Evolutionary conservation across 23 red algal genomes (phyloP), one percentile per base, ranked within the genome.

Genomic region (Agarophyton chilense): DNA sequence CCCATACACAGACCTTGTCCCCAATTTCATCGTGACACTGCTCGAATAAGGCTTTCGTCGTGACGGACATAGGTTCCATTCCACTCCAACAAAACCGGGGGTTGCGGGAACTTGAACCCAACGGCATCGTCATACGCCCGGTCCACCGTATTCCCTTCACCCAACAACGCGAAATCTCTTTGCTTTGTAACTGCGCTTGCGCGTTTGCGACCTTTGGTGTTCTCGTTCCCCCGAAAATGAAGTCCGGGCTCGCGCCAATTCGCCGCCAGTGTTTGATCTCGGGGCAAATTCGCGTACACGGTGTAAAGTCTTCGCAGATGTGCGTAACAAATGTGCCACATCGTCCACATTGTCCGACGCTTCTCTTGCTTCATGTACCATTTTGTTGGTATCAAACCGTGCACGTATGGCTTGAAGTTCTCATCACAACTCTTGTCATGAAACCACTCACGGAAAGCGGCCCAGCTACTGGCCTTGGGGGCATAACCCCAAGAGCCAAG

Each of bases 301-400:
- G 75, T 87, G 57, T 77, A 88, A 9, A 77, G 36, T 24, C 64
- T 62, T 43, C 32, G 41, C 12, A 78, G 45, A 28, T 94, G 49
- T 24, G 80, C 82, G 44, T 71, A 94, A n/a, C 64, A 70, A 65
- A 94, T 78, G 64, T 77, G 84, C 91, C 91, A 94, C 83, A 80
- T 78, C 24, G 80, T 88, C 91, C 91, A 94, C 89, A 92, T 92
- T 19, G 77, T 76, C 58, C 77, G 51, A 26, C 38, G 24, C 22
- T 67, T 70, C 57, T 87, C 82, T 50, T 89, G 91, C 47, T 77
- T 70, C 31, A 87, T 94, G 81, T 94, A 94, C 91, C 91, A 94
- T 46, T 78, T 52, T 19, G 82, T 87, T 43, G 77, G 67, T 25
- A 89, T 40, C 55, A 94, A 24, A 25, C 78, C 65, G 13, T 86